A percentile compares a stretch with the other conserved stretches of the same genome.
These are phyloP conservation scores for Castanopsis chinensis DNA, from an alignment of 306 rosid genomes.

Conservation along the genomic window DNA sequence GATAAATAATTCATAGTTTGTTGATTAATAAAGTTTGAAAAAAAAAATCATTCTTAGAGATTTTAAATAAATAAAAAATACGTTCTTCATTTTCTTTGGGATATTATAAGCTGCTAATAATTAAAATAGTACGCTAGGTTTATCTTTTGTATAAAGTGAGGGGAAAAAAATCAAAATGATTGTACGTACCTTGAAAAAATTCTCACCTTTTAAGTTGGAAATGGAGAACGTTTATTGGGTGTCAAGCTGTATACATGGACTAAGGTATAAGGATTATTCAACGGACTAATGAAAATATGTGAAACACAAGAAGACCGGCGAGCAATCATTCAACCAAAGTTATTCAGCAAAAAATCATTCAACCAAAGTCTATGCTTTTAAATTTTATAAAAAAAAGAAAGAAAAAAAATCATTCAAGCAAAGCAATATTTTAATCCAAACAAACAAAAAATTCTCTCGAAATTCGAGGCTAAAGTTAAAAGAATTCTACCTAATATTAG, in stretches of 20 bases:
- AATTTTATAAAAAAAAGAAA: too few species aligned
- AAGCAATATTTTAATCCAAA: conserved; percentile 23
- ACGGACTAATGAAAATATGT: conserved; percentile 22
- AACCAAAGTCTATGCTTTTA: neutral
- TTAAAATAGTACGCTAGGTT: too few species aligned
- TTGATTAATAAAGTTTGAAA: too few species aligned
- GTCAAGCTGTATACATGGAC: neutral
- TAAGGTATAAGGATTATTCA: conserved; percentile 10
- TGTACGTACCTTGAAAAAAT: neutral
- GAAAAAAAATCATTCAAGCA: neutral
- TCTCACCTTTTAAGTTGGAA: conserved; percentile 9
- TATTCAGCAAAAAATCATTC: too few species aligned
- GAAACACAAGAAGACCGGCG: conserved; percentile 24
- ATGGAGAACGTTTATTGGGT: neutral
- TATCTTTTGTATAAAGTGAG: too few species aligned
- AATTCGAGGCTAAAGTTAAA: conserved; percentile 43
- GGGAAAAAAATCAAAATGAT: neutral
- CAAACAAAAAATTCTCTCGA: conserved; percentile 54
- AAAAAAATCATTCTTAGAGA: too few species aligned
- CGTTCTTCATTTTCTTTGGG: too few species aligned
- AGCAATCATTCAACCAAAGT: conserved; percentile 1
- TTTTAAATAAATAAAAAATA: too few species aligned
- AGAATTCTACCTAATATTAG: conserved; percentile 49
- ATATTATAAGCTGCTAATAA: too few species aligned
- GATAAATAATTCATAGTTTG: too few species aligned